Conservation (phyloP, 116 monocot genomes). For the Trichopus zeylanicus region DNA sequence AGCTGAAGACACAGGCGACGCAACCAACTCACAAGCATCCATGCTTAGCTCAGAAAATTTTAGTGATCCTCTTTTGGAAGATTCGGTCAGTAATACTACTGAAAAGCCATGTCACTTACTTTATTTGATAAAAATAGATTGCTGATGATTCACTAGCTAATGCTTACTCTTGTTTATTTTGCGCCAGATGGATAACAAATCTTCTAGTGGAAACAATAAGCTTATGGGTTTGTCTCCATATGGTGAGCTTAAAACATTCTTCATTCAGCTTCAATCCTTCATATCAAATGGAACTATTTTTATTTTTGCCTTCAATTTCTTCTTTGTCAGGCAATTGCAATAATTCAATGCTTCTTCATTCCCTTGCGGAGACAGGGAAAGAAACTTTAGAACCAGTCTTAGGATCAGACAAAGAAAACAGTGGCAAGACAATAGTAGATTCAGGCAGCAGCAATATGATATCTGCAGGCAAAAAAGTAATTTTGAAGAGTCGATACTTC, state of each 20-base stretch:
- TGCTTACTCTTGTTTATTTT: slow-evolving; percentile 2
- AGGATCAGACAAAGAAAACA: slow-evolving; percentile 25
- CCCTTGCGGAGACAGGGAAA: slow-evolving; percentile 8
- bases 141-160: neutral
- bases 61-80: slow-evolving; percentile 12
- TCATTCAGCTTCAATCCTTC: neutral
- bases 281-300: neutral
- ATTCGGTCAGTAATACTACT: slow-evolving; percentile 12
- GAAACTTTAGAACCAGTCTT: slow-evolving; percentile 17
- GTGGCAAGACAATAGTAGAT: neutral
- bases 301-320: neutral
- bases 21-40: slow-evolving; percentile 10
- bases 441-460: slow-evolving; percentile 5
- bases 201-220: slow-evolving; percentile 8
- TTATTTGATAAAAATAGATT: too few relatives aligned
- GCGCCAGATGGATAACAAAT: slow-evolving; percentile 29
- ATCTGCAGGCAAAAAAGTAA: slow-evolving; percentile 12
- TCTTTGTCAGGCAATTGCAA: slow-evolving; percentile 6
- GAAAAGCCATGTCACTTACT: neutral
- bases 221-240: slow-evolving; percentile 2
- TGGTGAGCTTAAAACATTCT: slow-evolving; percentile 22
- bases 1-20: slow-evolving; percentile 15
- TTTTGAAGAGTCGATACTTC: slow-evolving; percentile 34
- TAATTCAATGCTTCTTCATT: slow-evolving; percentile 7
- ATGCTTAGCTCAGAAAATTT: slow-evolving; percentile 11